Evolutionary conservation across 2,329 filamentous ascomycete species (phyloP).

Genomic region (Nigrograna mackinnonii): DNA sequence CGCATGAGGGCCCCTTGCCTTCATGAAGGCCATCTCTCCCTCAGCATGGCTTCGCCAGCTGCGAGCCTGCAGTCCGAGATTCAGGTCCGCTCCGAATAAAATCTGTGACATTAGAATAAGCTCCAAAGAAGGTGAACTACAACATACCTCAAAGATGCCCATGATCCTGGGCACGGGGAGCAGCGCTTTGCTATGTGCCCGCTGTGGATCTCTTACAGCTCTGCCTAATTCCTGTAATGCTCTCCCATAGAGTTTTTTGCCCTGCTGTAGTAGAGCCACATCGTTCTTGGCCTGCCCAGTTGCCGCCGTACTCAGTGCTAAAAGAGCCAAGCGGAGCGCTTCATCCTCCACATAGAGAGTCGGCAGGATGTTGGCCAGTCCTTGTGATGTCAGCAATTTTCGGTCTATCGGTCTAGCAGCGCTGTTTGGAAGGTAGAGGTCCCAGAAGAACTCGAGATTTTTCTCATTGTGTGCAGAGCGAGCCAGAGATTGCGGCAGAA

Average conservation of each 20-base stretch:
- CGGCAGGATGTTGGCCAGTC: slow-evolving; percentile 13
- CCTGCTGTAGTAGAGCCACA: slow-evolving; percentile 17
- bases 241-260: slow-evolving; percentile 25
- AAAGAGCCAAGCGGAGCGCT: slow-evolving; percentile 23
- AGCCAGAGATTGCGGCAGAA: slow-evolving; percentile 17
- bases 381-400: slow-evolving; percentile 6
- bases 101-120: too few species aligned
- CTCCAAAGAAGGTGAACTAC: too few species aligned
- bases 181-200: slow-evolving; percentile 23
- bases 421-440: slow-evolving; percentile 20
- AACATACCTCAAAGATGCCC: slow-evolving; percentile 19
- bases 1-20: slow-evolving; percentile 19
- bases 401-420: slow-evolving; percentile 9
- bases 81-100: slow-evolving; percentile 27
- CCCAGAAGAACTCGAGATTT: slow-evolving; percentile 22
- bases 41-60: slow-evolving; percentile 33
- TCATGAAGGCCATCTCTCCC: slow-evolving; percentile 27
- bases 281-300: slow-evolving; percentile 22
- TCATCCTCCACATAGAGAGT: slow-evolving; percentile 21
- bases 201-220: slow-evolving; percentile 18
- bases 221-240: slow-evolving; percentile 23
- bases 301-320: slow-evolving; percentile 27
- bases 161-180: slow-evolving; percentile 27
- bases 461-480: slow-evolving; percentile 25
- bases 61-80: slow-evolving; percentile 20